phyloP scores from a whole-genome alignment of 305 asterid genomes.

The Petunia hybrid region DNA sequence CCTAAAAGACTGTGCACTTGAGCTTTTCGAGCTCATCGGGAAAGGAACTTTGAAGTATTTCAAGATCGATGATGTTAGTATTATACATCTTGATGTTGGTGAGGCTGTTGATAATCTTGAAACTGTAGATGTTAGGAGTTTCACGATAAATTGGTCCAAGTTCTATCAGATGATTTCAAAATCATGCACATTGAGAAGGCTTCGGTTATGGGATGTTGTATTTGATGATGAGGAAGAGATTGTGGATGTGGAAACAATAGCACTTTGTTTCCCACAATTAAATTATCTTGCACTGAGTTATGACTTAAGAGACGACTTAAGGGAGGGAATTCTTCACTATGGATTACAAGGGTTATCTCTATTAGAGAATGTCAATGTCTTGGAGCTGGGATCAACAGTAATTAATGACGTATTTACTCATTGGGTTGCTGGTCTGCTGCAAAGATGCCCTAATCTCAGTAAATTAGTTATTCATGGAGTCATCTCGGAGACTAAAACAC shows the following conservation, averaged over 20 bases:
- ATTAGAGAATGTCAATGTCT: slow-evolving; percentile 35
- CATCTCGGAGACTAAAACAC: slow-evolving; percentile 35
- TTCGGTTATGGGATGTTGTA: slow-evolving; percentile 35
- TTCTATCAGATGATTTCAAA: slow-evolving; percentile 34
- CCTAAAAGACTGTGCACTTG: slow-evolving; percentile 39
- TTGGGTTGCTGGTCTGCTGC: slow-evolving; percentile 38
- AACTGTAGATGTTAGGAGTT: slow-evolving; percentile 30
- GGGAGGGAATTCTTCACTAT: slow-evolving; percentile 32
- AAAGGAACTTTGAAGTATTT: slow-evolving; percentile 39
- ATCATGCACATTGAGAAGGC: slow-evolving; percentile 37
- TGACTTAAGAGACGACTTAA: slow-evolving; percentile 35
- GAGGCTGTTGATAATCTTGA: slow-evolving; percentile 38
- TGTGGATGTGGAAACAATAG: slow-evolving; percentile 38
- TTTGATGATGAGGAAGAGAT: slow-evolving; percentile 40
- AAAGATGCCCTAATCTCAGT: slow-evolving; percentile 35
- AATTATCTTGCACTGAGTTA: slow-evolving; percentile 38
- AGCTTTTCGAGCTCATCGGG: slow-evolving; percentile 35
- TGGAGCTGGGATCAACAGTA: slow-evolving; percentile 38
- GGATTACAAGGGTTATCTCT: slow-evolving; percentile 32
- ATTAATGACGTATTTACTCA: slow-evolving; percentile 27
- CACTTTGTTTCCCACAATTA: slow-evolving; percentile 36
- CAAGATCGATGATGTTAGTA: slow-evolving; percentile 41
- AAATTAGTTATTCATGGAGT: slow-evolving; percentile 40
- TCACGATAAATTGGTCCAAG: slow-evolving; percentile 37
- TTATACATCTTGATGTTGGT: slow-evolving; percentile 38